Base-by-base conservation (phyloP, 192 early-diverging fungal species). In the Phycomyces nitens region DNA sequence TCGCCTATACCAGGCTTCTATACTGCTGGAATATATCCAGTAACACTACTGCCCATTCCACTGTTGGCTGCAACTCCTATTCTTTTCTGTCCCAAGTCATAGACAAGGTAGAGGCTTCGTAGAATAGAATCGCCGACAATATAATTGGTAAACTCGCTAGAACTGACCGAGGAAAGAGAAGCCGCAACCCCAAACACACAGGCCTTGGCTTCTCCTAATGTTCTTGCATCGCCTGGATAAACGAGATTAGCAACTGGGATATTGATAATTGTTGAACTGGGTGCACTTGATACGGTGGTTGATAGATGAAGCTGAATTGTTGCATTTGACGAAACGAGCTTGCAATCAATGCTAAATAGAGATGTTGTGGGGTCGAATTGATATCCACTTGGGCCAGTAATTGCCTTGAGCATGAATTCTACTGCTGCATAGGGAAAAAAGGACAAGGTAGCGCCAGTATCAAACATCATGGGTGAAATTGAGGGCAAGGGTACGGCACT, bases 101-200 rank as follows among this genome's bases (percentile, higher is more conserved):
- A 64, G 3, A 64, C 62, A 34, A 64, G 29, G 10, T 64, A 64
- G 26, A 40, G 21, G 23, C 52, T 55, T 21, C 62, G 62, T 44
- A 64, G 52, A 55, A 69, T 21, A 42, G 56, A 65, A 18, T 65
- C 62, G 38, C 68, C 68, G 15, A 63, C 18, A 12, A 69, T 16
- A 18, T 50, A 69, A 61, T 69, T 68, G 38, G 27, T 68, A 3
- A 22, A 41, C 58, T 42, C 66, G 14, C 18, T n/a, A 27, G 49
- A 62, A 14, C 29, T 21, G 2, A 12, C 44, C 12, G 38, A 26
- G 49, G 50, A 15, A 41, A 43, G 61, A 39, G 29, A 34, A 7
- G 29, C 29, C 2, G 65, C 52, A 54, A 65, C 29, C 52, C 65
- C 65, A 66, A 51, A 55, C 21, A 66, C 16, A 68, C 42, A 53